Evolutionary conservation across 2,329 filamentous ascomycete genomes (phyloP).

Genomic region (Dothistroma pini): DNA sequence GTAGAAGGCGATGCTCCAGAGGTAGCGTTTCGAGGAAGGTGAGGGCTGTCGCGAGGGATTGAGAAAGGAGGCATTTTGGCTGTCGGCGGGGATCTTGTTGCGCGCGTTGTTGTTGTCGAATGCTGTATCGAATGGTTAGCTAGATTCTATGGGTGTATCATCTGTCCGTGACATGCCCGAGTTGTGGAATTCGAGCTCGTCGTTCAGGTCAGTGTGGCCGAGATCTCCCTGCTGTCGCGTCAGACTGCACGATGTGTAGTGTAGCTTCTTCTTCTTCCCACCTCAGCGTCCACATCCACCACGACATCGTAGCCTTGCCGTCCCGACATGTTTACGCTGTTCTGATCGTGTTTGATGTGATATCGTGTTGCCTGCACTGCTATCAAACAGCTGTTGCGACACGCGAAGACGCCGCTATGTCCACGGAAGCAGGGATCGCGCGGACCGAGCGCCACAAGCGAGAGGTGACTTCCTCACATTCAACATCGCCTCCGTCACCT

Average conservation of each 20-base stretch:
- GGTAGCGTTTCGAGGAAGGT: conserved; percentile 65
- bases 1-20: conserved; percentile 93
- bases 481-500: background rate
- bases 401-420: background rate
- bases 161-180: conserved; percentile 56
- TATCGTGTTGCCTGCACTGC: background rate
- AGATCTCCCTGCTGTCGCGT: conserved; percentile 71
- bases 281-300: conserved; percentile 95
- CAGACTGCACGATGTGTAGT: conserved; percentile 8
- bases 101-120: conserved; percentile 39
- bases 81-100: conserved; percentile 48
- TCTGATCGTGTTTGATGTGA: background rate
- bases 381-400: background rate
- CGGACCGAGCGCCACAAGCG: background rate
- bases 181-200: conserved; percentile 98
- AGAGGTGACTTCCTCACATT: background rate
- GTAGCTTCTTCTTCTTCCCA: conserved; percentile 38
- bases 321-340: conserved; percentile 43
- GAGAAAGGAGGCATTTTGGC: conserved; percentile 34
- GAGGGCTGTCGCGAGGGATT: conserved; percentile 25
- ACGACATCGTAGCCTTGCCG: conserved; percentile 89
- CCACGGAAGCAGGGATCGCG: background rate
- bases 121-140: conserved; percentile 19
- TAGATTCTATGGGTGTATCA: background rate
- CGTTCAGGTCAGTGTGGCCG: conserved; percentile 95